Evolutionary conservation across 108 stramenopile species (phyloP).

Genomic region (Skeletonema tropicum): DNA sequence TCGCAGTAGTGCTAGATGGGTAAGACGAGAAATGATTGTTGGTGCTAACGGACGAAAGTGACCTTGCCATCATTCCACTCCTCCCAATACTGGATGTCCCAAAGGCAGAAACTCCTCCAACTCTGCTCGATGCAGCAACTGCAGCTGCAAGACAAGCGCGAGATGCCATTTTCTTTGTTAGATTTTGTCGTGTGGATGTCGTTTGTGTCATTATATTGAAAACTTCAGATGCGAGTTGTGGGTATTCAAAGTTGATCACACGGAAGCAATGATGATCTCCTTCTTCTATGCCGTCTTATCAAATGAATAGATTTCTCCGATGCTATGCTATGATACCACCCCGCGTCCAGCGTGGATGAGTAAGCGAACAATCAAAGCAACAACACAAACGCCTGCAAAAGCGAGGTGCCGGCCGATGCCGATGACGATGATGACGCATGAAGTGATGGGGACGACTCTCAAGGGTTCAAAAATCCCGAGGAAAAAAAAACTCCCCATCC

Average conservation of each 20-base stretch:
- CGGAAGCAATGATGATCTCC: neutral
- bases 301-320: too few species aligned
- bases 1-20: neutral
- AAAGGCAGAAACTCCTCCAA: slow-evolving; percentile 21
- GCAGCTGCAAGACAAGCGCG: slow-evolving; percentile 43
- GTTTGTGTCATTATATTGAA: slow-evolving; percentile 8
- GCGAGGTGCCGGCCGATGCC: too few species aligned
- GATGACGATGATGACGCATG: too few species aligned
- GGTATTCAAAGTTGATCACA: neutral
- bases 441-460: too few species aligned
- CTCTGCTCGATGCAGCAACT: slow-evolving; percentile 18
- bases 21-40: neutral
- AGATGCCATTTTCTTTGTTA: slow-evolving; percentile 49
- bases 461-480: too few species aligned
- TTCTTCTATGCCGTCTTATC: neutral
- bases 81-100: slow-evolving; percentile 6
- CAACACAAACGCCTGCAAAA: too few species aligned
- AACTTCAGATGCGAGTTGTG: neutral
- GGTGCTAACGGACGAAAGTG: neutral
- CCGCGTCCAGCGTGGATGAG: too few species aligned
- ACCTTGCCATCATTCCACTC: neutral
- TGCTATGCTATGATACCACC: too few species aligned
- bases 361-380: too few species aligned
- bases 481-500: too few species aligned
- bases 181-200: slow-evolving; percentile 5